Conservation (phyloP, 148 eudicot species). For the Cornus controversa region DNA sequence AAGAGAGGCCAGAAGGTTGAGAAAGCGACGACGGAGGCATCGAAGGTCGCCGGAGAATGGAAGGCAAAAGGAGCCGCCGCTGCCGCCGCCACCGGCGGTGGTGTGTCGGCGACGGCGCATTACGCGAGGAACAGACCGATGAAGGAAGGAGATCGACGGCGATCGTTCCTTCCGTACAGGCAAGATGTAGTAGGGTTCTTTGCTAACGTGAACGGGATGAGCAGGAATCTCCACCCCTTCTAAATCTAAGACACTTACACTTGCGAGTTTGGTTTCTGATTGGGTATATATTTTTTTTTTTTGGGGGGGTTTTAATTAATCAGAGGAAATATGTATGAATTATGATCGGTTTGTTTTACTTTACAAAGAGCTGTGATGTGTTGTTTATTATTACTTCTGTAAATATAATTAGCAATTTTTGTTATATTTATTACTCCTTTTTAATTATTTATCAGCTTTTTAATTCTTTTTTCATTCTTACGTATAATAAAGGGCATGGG, state of each 20-base stretch:
- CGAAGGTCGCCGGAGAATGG: not conserved
- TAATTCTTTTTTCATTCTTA: no score
- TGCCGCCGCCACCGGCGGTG: conserved; percentile 12
- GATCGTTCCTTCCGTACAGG: conserved; percentile 43
- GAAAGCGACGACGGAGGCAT: conserved; percentile 8
- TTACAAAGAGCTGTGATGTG: not conserved
- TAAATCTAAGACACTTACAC: conserved; percentile 23
- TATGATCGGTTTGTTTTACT: not conserved
- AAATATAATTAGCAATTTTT: not conserved
- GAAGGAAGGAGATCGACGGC: conserved; percentile 27
- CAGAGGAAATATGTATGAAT: no score
- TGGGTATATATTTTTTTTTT: not conserved
- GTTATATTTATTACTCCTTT: no score
- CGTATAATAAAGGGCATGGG: no score
- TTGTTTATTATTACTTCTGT: not conserved
- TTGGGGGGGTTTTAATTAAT: conserved; percentile 1
- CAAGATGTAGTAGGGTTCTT: conserved; percentile 58
- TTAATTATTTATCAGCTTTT: no score
- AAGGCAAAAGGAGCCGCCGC: conserved; percentile 4
- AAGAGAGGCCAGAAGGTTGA: conserved; percentile 5
- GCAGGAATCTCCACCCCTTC: conserved; percentile 42
- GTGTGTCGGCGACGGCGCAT: not conserved
- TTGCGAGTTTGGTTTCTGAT: no score
- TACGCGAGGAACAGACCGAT: conserved; percentile 6
- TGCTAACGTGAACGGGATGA: conserved; percentile 52